Base-by-base conservation (phyloP, 768 basidiomycete species). In the Hypholoma sublateritium region DNA sequence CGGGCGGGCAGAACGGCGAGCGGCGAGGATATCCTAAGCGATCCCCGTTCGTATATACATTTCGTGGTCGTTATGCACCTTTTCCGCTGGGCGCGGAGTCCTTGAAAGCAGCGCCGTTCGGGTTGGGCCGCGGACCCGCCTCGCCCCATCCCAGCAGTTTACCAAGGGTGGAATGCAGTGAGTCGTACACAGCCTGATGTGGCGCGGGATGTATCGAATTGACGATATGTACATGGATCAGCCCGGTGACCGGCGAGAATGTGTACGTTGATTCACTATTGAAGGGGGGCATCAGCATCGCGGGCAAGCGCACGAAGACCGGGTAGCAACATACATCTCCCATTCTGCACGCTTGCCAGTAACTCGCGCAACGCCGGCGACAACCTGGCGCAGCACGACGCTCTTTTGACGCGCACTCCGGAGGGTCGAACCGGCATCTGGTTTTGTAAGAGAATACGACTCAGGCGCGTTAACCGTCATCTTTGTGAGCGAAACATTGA, bases 171-270 rank as follows among this genome's bases (percentile, higher is more conserved):
- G 68, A 53, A 16, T 80, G 74, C 1, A 91, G 73, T 2, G 85
- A 80, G 54, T 88, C 83, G 64, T 86, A 90, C 2, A 86, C 86
- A 0, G 85, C 80, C 48, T 83, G 77, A 64, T 89, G 88, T 3
- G 91, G 91, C 1, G 86, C 85, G 0, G 91, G 91, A 44, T 85
- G 80, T 46, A 93, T 91, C n/a, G 86, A 86, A 65, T 92, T 82
- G 48, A 93, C 75, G 46, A 74, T 74, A 65, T 93, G 91, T 47
- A 76, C 62, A 47, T 83, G 70, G 53, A 93, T 84, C 41, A 85
- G 77, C 5, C 88, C 91, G 0, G 81, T 81, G 21, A 71, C 51
- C 0, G 88, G 87, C 2, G 89, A 90, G 68, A 92, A 91, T 0
- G 75, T 73, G 69, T 93, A 93, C 24, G 86, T 89, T 49, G 84